phyloP scores from a whole-genome alignment of 371 early-diverging fungal genomes.

The Syncephalastrum sp. region DNA sequence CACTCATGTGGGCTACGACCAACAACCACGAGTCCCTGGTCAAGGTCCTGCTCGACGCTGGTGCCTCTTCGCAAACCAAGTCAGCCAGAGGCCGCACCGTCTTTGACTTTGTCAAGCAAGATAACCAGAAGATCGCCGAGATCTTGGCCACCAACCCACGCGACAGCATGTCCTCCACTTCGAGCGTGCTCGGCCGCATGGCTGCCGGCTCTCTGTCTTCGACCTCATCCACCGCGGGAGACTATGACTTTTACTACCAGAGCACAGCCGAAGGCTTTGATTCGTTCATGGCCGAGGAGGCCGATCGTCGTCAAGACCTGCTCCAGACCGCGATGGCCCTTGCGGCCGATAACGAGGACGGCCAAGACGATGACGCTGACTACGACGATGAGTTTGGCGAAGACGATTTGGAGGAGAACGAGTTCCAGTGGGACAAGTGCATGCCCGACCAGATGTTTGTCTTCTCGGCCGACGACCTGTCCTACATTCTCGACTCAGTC shows the following conservation, averaged over 20 bases:
- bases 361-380: constrained; percentile 7
- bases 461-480: constrained; percentile 58
- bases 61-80: constrained; percentile 71
- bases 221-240: constrained; percentile 36
- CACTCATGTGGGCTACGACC: constrained; percentile 91
- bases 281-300: constrained; percentile 45
- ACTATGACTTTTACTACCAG: constrained; percentile 48
- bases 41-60: constrained; percentile 68
- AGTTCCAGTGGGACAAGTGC: constrained; percentile 78
- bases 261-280: constrained; percentile 40
- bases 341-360: constrained; percentile 11
- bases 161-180: constrained; percentile 49
- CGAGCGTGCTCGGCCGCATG: constrained; percentile 29
- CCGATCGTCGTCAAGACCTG: constrained; percentile 40
- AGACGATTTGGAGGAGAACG: constrained; percentile 19
- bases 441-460: constrained; percentile 90
- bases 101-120: constrained; percentile 64
- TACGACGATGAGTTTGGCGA: constrained; percentile 22
- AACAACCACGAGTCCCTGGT: constrained; percentile 79
- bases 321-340: constrained; percentile 32
- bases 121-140: constrained; percentile 56
- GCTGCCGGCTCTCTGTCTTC: constrained; percentile 25
- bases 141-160: constrained; percentile 56
- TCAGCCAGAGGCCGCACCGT: constrained; percentile 79
- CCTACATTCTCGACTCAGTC: constrained; percentile 67